These are phyloP conservation scores for Tricholoma terreum DNA, from an alignment of 768 basidiomycete species.

Conservation along the genomic window DNA sequence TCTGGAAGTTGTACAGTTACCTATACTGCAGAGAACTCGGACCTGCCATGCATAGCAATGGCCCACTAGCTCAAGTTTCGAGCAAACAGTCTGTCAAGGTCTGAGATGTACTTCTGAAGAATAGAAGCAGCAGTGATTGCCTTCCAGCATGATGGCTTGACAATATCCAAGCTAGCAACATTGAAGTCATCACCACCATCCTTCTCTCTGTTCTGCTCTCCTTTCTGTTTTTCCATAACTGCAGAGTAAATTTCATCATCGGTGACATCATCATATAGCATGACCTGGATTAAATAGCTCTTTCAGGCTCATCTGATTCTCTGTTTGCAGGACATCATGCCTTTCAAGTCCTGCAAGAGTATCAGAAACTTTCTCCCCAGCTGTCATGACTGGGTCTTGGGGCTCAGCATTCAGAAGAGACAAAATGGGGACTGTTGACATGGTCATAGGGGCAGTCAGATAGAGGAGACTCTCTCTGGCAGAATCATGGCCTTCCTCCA, in stretches of 20 bases:
- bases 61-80: no score
- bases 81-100: constrained; percentile 20
- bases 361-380: constrained; percentile 9
- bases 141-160: constrained; percentile 17
- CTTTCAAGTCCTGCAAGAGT: neutral
- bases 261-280: neutral
- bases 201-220: neutral
- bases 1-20: no score
- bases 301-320: constrained; percentile 4
- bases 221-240: neutral
- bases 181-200: constrained; percentile 3
- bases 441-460: neutral
- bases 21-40: no score
- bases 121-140: constrained; percentile 19
- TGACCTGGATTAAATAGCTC: constrained; percentile 5
- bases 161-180: constrained; percentile 4
- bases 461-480: constrained; percentile 6
- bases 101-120: no score
- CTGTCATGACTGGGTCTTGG: constrained; percentile 9
- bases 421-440: constrained; percentile 20
- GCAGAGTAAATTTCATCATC: constrained; percentile 4
- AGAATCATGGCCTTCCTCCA: constrained; percentile 19
- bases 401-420: constrained; percentile 15
- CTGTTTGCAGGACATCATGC: constrained; percentile 5
- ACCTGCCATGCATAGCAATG: no score